A percentile compares a stretch with the other conserved stretches of the same genome.
phyloP scores from a whole-genome alignment of 305 asterid species.

The Solanum aculeatissimum region DNA sequence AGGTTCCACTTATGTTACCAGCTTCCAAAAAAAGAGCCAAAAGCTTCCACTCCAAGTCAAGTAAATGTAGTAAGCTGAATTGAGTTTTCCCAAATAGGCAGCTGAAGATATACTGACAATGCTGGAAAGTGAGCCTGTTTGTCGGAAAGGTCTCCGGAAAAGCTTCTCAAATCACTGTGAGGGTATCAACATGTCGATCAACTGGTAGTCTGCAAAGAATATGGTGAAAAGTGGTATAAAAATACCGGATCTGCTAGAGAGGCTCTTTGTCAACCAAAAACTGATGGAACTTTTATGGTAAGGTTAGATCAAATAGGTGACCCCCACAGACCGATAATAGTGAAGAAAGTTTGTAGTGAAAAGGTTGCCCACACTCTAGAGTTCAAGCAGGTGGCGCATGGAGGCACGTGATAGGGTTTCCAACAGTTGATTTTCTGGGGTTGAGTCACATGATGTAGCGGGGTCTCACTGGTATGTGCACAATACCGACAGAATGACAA shows the following conservation, averaged over 20 bases:
- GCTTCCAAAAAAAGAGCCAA: not conserved
- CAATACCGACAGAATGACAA: not conserved
- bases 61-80: not conserved
- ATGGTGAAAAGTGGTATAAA: not conserved
- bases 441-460: not conserved
- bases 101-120: not conserved
- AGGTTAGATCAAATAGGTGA: not conserved
- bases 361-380: not conserved
- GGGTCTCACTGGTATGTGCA: not conserved
- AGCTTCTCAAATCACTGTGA: not conserved
- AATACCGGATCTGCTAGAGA: not conserved
- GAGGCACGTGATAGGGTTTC: not conserved
- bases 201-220: not conserved
- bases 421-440: not conserved
- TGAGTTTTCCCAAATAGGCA: not conserved
- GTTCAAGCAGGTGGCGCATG: not conserved
- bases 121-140: not conserved
- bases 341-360: not conserved
- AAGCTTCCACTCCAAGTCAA: not conserved
- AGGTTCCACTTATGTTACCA: not conserved
- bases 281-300: not conserved
- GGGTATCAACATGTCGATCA: not conserved
- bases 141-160: not conserved
- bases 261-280: not conserved
- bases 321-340: not conserved